phyloP scores from a whole-genome alignment of 805 yeast genomes.

The Ogataea minuta region DNA sequence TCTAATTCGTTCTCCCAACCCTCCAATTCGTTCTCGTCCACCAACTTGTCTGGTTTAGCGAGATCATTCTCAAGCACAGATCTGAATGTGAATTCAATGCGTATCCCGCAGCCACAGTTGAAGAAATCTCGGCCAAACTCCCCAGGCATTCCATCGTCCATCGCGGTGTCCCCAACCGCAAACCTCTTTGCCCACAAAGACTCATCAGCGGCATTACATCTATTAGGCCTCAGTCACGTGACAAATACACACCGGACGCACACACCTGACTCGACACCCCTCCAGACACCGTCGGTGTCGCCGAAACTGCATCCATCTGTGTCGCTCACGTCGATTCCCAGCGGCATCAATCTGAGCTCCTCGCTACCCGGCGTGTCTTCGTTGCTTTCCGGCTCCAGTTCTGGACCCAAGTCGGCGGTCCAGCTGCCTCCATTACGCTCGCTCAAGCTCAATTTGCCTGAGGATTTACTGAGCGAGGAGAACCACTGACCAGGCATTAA shows the following conservation, averaged over 20 bases:
- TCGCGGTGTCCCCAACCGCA: slow-evolving; percentile 26
- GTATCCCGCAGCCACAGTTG: slow-evolving; percentile 35
- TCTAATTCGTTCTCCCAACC: slow-evolving; percentile 11
- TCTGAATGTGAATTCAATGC: slow-evolving; percentile 23
- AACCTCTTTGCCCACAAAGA: slow-evolving; percentile 22
- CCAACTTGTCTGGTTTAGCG: slow-evolving; percentile 17
- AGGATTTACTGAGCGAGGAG: slow-evolving; percentile 25
- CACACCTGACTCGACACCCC: slow-evolving; percentile 35
- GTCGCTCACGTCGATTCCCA: slow-evolving; percentile 12
- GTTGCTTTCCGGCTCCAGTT: slow-evolving; percentile 12
- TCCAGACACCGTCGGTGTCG: slow-evolving; percentile 38
- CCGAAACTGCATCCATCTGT: slow-evolving; percentile 29
- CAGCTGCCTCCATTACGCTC: slow-evolving; percentile 49
- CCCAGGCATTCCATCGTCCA: slow-evolving; percentile 33
- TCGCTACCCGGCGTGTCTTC: slow-evolving; percentile 11
- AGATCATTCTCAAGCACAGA: slow-evolving; percentile 43
- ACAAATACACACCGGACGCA: slow-evolving; percentile 16
- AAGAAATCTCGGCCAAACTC: slow-evolving; percentile 53
- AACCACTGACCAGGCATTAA: neutral
- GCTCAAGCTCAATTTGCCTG: slow-evolving; percentile 49
- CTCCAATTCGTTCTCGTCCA: slow-evolving; percentile 8
- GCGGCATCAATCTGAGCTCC: slow-evolving; percentile 9
- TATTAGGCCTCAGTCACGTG: slow-evolving; percentile 26
- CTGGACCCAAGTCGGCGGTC: slow-evolving; percentile 10
- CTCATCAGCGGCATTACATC: slow-evolving; percentile 32